Evolutionary conservation across 2,329 filamentous ascomycete genomes (phyloP), one percentile per base, ranked within the genome.

Genomic region (Chaetomium strumarium): DNA sequence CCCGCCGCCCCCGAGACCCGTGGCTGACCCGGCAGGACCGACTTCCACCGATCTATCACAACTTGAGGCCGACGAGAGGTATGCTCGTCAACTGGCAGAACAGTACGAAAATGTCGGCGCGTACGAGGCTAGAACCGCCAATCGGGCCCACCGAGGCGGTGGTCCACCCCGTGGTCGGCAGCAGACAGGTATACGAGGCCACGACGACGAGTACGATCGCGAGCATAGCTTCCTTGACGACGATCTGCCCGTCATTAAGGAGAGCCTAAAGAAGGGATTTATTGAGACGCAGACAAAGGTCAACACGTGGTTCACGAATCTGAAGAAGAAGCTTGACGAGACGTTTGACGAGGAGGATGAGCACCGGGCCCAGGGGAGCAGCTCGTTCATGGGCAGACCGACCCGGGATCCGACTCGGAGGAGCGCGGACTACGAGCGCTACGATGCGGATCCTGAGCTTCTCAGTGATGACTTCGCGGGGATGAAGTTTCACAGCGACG

Each of bases 221-320:
- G 90, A 96, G 63, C 86, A 86, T 64, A 96, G 83, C 73, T 99
- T 99, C 70, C 82, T 97, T 62, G 93, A 99, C 63, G 93, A 99
- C 63, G 93, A 99, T 61, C 80, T 99, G 13, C 92, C 93, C 1
- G 84, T 92, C 46, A 96, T 99, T 66, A 85, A 85, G 60, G 90
- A 96, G 67, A 96, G 95, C 64, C 80, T 99, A 61, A 86, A 86
- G 66, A 95, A 97, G 72, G 93, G 93, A 4, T 99, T 99, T 71
- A 65, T 90, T 51, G 91, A 99, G 66, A 97, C 93, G 2, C 93
- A 97, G 72, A 84, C 81, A 51, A 95, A 88, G 66, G 88, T 99
- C 63, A 97, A 95, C 72, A 81, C 82, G 46, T 97, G 92, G 91
- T 90, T 99, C 63, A 87, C 81, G 46, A 90, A 84, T 58, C 76